phyloP scores from a whole-genome alignment of 352 stramenopile species.

The Phytophthora vignae region DNA sequence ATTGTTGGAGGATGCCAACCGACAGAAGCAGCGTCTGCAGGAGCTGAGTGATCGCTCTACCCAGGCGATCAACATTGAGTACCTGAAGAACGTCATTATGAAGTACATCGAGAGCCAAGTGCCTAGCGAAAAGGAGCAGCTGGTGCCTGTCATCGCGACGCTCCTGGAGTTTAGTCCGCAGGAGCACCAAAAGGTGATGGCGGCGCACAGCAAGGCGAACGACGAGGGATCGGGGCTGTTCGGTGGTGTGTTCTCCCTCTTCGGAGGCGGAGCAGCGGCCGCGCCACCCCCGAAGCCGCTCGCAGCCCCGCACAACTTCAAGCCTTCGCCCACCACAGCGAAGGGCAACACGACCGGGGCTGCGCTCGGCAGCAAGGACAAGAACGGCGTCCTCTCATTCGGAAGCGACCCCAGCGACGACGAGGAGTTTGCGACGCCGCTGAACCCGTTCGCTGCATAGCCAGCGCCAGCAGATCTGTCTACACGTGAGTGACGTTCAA shows the following conservation, averaged over 20 bases:
- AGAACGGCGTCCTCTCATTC: constrained; percentile 39
- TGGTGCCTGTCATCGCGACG: constrained; percentile 82
- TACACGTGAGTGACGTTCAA: constrained; percentile 31
- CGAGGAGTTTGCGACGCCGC: constrained; percentile 48
- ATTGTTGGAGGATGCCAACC: constrained; percentile 58
- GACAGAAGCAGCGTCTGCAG: constrained; percentile 66
- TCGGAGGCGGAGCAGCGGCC: constrained; percentile 43
- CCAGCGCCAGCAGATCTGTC: neutral
- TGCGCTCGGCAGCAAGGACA: constrained; percentile 42
- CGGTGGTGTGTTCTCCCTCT: constrained; percentile 80
- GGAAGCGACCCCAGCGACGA: constrained; percentile 59
- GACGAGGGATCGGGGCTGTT: constrained; percentile 59
- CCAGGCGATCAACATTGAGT: constrained; percentile 76
- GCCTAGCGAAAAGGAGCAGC: constrained; percentile 72
- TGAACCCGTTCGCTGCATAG: constrained; percentile 76
- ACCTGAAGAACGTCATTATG: constrained; percentile 87
- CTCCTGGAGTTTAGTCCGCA: constrained; percentile 77
- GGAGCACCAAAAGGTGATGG: constrained; percentile 69
- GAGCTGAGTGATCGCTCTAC: constrained; percentile 50
- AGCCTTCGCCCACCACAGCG: constrained; percentile 37
- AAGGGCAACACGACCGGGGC: constrained; percentile 30
- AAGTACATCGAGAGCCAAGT: constrained; percentile 88
- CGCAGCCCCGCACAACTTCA: constrained; percentile 54
- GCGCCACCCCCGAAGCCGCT: constrained; percentile 60
- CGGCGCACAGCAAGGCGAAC: constrained; percentile 46